Base-by-base conservation (phyloP, 2,329 filamentous ascomycete species). In the Monosporascus cannonballus region DNA sequence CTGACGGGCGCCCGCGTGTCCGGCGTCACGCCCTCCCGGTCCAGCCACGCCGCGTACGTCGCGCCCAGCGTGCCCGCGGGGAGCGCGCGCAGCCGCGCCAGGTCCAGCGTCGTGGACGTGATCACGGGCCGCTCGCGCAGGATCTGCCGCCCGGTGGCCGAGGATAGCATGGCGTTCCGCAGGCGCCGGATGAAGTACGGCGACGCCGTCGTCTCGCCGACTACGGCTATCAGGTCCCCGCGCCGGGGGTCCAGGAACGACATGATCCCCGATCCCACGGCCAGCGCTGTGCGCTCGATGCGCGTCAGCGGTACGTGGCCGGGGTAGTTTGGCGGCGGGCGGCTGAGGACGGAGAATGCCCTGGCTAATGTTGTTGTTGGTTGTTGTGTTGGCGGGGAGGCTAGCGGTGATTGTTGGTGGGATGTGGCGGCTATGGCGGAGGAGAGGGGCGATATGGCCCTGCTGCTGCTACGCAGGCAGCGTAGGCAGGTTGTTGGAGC, bases 151-250 rank as follows among this genome's bases (percentile, higher is more conserved):
- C 94, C 94, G 0, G 90, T 96, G 1, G 89, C 79, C 59, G 85
- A 77, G 27, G 83, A 75, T 51, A 99, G 89, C 94, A 99, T 99
- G 57, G 87, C 89, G 67, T 93, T 83, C 59, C 90, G 91, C 20
- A 99, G 89, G 52, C 90, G 89, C 72, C 89, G 84, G 71, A 96
- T 92, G 75, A 97, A 96, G 79, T 91, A 96, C 14, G 94, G 94
- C 9, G 92, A 90, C 22, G 92, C 90, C 3, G 94, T 97, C 27
- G 92, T 86, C 77, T 99, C 94, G 66, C 92, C 93, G n/a, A 96
- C 83, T 36, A 90, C 83, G 36, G 94, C 94, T 62, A 99, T 95
- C 60, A 99, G 84, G 74, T 99, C 94, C 69, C 84, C 90, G 63
- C 94, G 83, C 65, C 89, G 83, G 1, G 93, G 93, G 64, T 96